These are phyloP conservation scores for Mycena amicta DNA, from an alignment of 768 basidiomycete species.

Conservation along the genomic window DNA sequence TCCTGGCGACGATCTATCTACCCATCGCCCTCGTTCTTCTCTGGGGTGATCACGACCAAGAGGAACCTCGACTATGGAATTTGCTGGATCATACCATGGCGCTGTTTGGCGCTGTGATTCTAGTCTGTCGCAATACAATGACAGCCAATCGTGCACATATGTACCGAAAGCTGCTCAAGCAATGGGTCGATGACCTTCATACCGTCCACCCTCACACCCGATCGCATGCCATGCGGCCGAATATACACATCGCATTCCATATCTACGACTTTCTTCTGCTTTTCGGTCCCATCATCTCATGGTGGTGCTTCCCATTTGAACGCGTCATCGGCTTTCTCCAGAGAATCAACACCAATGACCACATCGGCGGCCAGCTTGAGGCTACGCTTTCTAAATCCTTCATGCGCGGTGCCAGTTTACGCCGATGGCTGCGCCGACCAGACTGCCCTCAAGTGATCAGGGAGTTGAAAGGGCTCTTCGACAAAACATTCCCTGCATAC, in stretches of 20 bases:
- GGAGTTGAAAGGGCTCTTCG: constrained; percentile 3
- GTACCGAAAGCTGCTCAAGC: constrained; percentile 18
- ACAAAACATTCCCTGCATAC: constrained; percentile 6
- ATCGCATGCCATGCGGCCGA: constrained; percentile 9
- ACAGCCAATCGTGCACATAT: neutral
- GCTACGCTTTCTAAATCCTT: constrained; percentile 2
- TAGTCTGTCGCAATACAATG: constrained; percentile 22
- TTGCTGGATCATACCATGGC: constrained; percentile 31
- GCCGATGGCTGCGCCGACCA: constrained; percentile 4
- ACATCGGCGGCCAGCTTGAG: constrained; percentile 24
- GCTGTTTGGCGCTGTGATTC: constrained; percentile 25
- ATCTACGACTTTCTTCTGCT: constrained; percentile 32
- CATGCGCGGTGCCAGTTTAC: constrained; percentile 1
- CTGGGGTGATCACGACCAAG: constrained; percentile 11
- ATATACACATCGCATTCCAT: constrained; percentile 34
- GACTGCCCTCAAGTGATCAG: constrained; percentile 5
- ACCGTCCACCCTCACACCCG: constrained; percentile 25
- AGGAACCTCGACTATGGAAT: neutral
- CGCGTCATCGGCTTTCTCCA: constrained; percentile 37
- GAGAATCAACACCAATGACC: constrained; percentile 31
- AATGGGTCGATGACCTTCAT: constrained; percentile 28
- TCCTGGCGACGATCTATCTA: constrained; percentile 19
- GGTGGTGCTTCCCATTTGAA: constrained; percentile 44
- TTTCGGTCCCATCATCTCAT: constrained; percentile 37
- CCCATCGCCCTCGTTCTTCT: constrained; percentile 27